Evolutionary conservation across 2,329 filamentous ascomycete genomes (phyloP), one percentile per base, ranked within the genome.

Genomic region (Metarhizium humberi): DNA sequence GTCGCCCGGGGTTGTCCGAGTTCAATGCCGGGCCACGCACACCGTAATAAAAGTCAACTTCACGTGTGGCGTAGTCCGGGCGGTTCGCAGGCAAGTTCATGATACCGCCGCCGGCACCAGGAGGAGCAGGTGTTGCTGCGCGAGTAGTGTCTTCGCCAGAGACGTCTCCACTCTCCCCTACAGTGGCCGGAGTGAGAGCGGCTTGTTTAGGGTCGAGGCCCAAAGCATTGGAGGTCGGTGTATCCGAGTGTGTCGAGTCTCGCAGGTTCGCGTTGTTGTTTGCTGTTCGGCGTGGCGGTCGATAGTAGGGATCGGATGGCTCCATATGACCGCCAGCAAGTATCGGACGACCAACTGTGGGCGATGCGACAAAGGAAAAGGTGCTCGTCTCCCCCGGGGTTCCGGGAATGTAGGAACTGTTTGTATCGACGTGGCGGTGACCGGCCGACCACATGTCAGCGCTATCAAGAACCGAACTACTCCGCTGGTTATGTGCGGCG

Each of bases 41-140:
- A 10, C 91, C 88, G 64, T 99, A 97, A 71, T 97, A 97, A 64
- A 96, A 96, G 69, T 99, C 94, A 0, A 95, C 90, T 70, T 99
- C 94, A 55, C 94, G 86, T 1, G 92, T 94, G 2, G 92, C 87
- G 66, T 97, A 97, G 66, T 99, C 92, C 1, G 88, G 86, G 50
- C 84, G 79, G 25, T 82, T 85, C 1, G 77, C 73, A 40, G 80
- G 75, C 38, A 78, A 69, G 56, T 54, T 59, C 56, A 59, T 55
- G 29, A 46, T 30, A 10, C 72, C 68, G 34, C 70, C 58, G 20
- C 64, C 62, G 7, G 61, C 62, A 42, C 61, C 62, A 48, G 71
- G 62, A 2, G 74, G 74, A 1, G 74, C 73, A 3, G 77, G 75
- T 3, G 78, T 78, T 13, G 69, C 69, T 18, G 72, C 74, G 20